phyloP scores from a whole-genome alignment of 495 filamentous ascomycete genomes.

The Neurospora intermedia region DNA sequence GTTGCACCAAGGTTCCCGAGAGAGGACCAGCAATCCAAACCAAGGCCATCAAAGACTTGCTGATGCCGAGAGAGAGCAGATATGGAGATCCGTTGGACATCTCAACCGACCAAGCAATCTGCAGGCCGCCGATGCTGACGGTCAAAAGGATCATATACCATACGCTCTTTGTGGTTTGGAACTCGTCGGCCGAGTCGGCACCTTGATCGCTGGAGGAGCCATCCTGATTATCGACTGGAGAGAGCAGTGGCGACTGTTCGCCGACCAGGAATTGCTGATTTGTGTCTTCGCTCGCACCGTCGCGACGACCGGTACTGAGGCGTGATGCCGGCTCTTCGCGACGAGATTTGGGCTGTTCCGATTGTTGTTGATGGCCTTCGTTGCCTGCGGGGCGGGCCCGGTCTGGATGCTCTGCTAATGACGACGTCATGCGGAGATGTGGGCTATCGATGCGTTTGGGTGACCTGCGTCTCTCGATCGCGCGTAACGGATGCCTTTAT shows the following conservation, averaged over 20 bases:
- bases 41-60: conserved; percentile 83
- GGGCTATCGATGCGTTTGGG: conserved; percentile 4
- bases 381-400: conserved; percentile 20
- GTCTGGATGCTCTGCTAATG: conserved; percentile 18
- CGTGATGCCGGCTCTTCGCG: background rate
- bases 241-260: conserved; percentile 51
- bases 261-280: conserved; percentile 19
- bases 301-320: background rate
- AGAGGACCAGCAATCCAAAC: conserved; percentile 92
- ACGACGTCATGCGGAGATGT: conserved; percentile 27
- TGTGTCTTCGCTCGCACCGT: background rate
- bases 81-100: conserved; percentile 71
- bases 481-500: background rate
- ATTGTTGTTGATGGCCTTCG: conserved; percentile 4
- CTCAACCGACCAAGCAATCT: conserved; percentile 92
- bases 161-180: conserved; percentile 57
- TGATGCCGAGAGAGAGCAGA: conserved; percentile 67
- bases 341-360: background rate
- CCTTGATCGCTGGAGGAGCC: conserved; percentile 25
- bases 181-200: conserved; percentile 30
- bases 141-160: conserved; percentile 81
- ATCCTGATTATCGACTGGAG: conserved; percentile 30
- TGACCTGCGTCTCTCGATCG: conserved; percentile 5
- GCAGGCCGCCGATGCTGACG: conserved; percentile 71
- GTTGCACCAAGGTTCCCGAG: conserved; percentile 78